phyloP scores from a whole-genome alignment of 106 monocot genomes.

The Chionographis japonica region DNA sequence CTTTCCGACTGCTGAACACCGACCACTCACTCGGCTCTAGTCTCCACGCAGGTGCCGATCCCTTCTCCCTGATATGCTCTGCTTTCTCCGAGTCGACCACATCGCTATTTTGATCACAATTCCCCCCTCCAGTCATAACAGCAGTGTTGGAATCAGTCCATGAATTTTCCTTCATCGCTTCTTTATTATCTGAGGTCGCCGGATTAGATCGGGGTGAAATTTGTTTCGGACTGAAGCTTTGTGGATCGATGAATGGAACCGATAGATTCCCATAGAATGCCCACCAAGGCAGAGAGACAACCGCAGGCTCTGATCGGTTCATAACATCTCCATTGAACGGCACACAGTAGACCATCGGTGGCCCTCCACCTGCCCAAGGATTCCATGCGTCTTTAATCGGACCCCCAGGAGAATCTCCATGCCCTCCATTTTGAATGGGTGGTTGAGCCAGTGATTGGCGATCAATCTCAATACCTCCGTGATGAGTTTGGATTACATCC shows the following conservation, averaged over 20 bases:
- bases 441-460: neutral
- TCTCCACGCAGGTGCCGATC: neutral
- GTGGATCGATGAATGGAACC: slow-evolving; percentile 19
- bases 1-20: neutral
- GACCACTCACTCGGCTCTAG: neutral
- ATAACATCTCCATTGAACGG: slow-evolving; percentile 9
- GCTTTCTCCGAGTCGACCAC: neutral
- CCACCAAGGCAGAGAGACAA: slow-evolving; percentile 31
- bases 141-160: slow-evolving; percentile 30
- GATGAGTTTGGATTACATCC: neutral
- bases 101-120: slow-evolving; percentile 4
- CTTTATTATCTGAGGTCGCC: slow-evolving; percentile 1
- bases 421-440: neutral
- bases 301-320: slow-evolving; percentile 1
- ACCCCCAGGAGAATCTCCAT: slow-evolving; percentile 2
- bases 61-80: neutral
- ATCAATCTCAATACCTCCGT: neutral
- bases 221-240: neutral
- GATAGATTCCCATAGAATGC: slow-evolving; percentile 20
- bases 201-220: slow-evolving; percentile 9
- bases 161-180: slow-evolving; percentile 24
- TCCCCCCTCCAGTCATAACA: slow-evolving; percentile 6
- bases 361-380: slow-evolving; percentile 17
- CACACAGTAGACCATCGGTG: slow-evolving; percentile 31
- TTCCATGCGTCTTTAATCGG: slow-evolving; percentile 9